Evolutionary conservation across 805 yeast species (phyloP).

Genomic region (Lipomyces anomalus): DNA sequence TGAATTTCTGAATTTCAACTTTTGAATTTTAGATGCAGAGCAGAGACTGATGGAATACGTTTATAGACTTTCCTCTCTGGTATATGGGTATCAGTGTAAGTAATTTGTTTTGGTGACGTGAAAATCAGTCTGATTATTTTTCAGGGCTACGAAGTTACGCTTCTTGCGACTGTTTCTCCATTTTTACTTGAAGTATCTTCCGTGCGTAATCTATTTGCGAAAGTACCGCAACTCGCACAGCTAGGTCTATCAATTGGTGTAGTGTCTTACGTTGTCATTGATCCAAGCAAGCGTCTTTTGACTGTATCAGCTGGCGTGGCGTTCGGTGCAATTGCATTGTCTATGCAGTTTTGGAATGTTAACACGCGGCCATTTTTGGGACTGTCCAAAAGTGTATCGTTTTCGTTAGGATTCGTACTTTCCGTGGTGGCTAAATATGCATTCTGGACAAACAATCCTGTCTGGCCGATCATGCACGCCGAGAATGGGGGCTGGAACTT

Average conservation of each 20-base stretch:
- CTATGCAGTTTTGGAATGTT: conserved; percentile 33
- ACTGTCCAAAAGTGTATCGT: conserved; percentile 48
- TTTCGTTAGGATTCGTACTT: conserved; percentile 63
- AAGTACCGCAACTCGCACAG: conserved; percentile 51
- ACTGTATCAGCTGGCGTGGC: conserved; percentile 61
- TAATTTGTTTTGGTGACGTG: background rate
- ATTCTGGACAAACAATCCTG: conserved; percentile 80
- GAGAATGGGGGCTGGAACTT: conserved; percentile 82
- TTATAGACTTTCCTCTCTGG: conserved; percentile 80
- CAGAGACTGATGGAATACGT: background rate
- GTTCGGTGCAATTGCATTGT: conserved; percentile 54
- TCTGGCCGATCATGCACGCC: conserved; percentile 91
- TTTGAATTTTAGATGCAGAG: background rate
- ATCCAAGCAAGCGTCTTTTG: conserved; percentile 66
- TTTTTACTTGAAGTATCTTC: conserved; percentile 46
- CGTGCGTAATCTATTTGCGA: conserved; percentile 37
- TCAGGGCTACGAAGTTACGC: conserved; percentile 82
- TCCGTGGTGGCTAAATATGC: conserved; percentile 73
- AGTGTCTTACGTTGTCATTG: conserved; percentile 63
- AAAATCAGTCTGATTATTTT: no score
- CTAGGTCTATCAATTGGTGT: conserved; percentile 56
- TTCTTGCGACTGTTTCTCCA: conserved; percentile 56
- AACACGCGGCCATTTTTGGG: conserved; percentile 31
- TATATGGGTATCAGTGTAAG: conserved; percentile 69
- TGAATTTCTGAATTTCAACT: background rate